Base-by-base conservation (phyloP, 2,329 filamentous ascomycete genomes). In the Fusarium sp. region DNA sequence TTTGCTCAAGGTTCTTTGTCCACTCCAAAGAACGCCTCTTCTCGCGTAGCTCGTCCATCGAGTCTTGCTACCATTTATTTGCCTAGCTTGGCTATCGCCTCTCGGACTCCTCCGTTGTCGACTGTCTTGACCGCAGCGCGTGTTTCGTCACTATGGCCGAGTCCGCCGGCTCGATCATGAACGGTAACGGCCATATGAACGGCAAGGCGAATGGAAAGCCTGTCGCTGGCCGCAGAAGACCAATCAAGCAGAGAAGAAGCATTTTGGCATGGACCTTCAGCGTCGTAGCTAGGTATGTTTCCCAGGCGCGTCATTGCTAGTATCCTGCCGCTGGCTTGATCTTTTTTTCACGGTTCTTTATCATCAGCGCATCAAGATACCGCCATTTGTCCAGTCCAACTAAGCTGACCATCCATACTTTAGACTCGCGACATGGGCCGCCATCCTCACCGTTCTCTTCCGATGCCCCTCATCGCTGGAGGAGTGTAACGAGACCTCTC, bases 401-500 rank as follows among this genome's bases (percentile, higher is more conserved):
- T 14, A n/a, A 34, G 42, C 52, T 57, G 42, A 58, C 18, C n/a
- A 26, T 56, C 9, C 13, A 50, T 26, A 33, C 36, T 18, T 5
- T 68, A 95, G 95, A 75, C 79, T 98, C 44, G 79, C 91, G 60
- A 91, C 93, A 20, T 99, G 95, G 95, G 97, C 96, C 78, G 87
- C 90, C 36, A 90, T 98, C 69, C 80, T 94, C 65, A 96, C 92
- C 24, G 83, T 96, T 57, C 81, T 95, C 62, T 92, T 99, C 78
- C 89, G 91, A 65, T 99, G 95, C 79, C 95, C 95, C 14, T 84
- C 90, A 5, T 88, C 88, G 10, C 81, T 91, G 63, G 87, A 90
- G 28, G 86, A 88, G 26, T 88, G 96, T 75, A 87, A 88, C 73
- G 88, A 91, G 26, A 81, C 85, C 31, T 92, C 93, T 2, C 92